Conservation (phyloP, 176 grass and related monocot genomes). For the Carex kokanica region DNA sequence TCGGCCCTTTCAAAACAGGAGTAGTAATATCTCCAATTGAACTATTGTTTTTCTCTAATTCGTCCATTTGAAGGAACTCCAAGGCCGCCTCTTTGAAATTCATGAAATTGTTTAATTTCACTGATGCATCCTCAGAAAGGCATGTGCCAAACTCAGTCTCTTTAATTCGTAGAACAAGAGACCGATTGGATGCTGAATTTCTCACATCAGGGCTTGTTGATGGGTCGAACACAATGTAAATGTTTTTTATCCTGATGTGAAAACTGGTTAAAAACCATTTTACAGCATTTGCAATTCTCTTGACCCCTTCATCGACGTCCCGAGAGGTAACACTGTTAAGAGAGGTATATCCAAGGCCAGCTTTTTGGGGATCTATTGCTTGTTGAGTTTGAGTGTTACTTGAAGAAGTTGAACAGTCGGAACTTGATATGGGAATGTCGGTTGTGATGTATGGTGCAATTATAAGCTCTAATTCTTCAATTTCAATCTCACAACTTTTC, state of each 20-base stretch:
- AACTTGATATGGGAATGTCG: constrained; percentile 39
- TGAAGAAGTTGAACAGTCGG: constrained; percentile 48
- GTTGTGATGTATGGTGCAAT: constrained; percentile 50
- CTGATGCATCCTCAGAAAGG: constrained; percentile 47
- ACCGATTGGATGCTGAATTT: constrained; percentile 40
- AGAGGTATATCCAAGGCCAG: constrained; percentile 36
- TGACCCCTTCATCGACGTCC: constrained; percentile 93
- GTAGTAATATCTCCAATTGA: constrained; percentile 42
- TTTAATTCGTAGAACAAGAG: constrained; percentile 82
- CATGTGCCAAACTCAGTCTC: constrained; percentile 76
- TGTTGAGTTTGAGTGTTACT: constrained; percentile 27
- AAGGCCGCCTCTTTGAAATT: constrained; percentile 66
- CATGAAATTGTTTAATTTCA: constrained; percentile 84
- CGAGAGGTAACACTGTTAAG: constrained; percentile 38
- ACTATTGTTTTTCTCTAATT: constrained; percentile 37
- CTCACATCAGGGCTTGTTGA: constrained; percentile 39
- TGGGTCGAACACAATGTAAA: constrained; percentile 84
- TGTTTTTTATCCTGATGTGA: constrained; percentile 69
- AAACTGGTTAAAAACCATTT: constrained; percentile 93
- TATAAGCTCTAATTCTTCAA: constrained; percentile 87
- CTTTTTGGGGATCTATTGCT: constrained; percentile 34
- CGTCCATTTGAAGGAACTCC: constrained; percentile 90
- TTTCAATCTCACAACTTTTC: constrained; percentile 67
- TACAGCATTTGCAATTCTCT: constrained; percentile 83
- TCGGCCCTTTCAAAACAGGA: constrained; percentile 69